phyloP scores from a whole-genome alignment of 2,329 filamentous ascomycete species.

The Bipolaris victoriae region DNA sequence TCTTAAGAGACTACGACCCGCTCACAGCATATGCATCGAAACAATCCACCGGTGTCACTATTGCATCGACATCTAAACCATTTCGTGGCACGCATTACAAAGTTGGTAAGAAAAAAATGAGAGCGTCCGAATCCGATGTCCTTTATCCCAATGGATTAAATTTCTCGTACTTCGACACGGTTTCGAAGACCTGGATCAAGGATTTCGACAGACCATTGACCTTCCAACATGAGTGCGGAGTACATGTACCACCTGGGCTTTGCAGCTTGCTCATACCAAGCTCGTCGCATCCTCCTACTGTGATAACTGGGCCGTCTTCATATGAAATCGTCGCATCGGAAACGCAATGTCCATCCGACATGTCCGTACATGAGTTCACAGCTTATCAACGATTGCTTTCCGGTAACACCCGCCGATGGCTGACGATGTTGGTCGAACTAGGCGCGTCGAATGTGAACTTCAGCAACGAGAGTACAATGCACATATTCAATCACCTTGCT shows the following conservation, averaged over 20 bases:
- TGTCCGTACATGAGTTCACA: conserved; percentile 60
- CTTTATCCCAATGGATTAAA: conserved; percentile 55
- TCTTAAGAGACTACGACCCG: conserved; percentile 41
- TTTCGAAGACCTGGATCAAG: conserved; percentile 48
- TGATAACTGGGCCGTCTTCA: conserved; percentile 53
- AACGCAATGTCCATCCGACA: conserved; percentile 51
- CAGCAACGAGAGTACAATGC: conserved; percentile 56
- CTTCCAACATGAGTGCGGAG: conserved; percentile 42
- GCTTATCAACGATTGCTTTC: conserved; percentile 57
- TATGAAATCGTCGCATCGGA: conserved; percentile 60
- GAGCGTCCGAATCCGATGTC: conserved; percentile 43
- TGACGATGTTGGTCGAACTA: conserved; percentile 56
- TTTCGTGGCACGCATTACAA: conserved; percentile 56
- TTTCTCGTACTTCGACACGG: conserved; percentile 56
- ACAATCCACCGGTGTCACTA: conserved; percentile 30
- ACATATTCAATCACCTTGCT: conserved; percentile 59
- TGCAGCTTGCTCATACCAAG: conserved; percentile 37
- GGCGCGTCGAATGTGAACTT: conserved; percentile 64
- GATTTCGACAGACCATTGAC: conserved; percentile 42
- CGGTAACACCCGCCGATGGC: conserved; percentile 55
- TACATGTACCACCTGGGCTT: conserved; percentile 25
- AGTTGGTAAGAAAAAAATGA: conserved; percentile 27
- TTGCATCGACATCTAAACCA: conserved; percentile 55
- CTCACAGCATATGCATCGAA: conserved; percentile 30
- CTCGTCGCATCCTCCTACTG: conserved; percentile 24